Evolutionary conservation across 2,329 filamentous ascomycete genomes (phyloP).

Genomic region (Bertia moriformis): DNA sequence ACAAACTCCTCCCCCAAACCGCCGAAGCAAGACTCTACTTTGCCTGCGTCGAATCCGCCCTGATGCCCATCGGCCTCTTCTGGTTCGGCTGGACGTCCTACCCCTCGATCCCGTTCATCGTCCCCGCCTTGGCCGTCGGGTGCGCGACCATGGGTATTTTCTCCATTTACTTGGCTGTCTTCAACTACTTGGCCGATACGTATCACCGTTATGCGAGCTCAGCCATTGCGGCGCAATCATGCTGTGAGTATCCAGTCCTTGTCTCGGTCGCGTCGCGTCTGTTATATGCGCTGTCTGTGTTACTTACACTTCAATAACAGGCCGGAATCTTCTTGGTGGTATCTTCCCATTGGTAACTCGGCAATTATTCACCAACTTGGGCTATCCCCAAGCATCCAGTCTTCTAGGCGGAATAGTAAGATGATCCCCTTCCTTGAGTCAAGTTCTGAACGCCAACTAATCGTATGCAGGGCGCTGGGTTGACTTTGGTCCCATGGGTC

Average conservation of each 20-base stretch:
- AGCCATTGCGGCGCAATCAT: slow-evolving; percentile 70
- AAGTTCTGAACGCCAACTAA: background rate
- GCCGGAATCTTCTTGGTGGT: slow-evolving; percentile 66
- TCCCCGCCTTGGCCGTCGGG: slow-evolving; percentile 53
- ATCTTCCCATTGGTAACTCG: slow-evolving; percentile 65
- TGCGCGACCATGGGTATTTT: slow-evolving; percentile 77
- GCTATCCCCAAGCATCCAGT: slow-evolving; percentile 56
- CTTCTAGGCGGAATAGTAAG: slow-evolving; percentile 60
- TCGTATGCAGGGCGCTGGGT: slow-evolving; percentile 13
- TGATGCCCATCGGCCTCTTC: slow-evolving; percentile 62
- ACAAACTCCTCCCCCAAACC: slow-evolving; percentile 26
- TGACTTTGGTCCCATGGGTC: slow-evolving; percentile 80
- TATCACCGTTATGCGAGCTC: slow-evolving; percentile 51
- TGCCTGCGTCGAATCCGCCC: slow-evolving; percentile 57
- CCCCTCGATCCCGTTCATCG: slow-evolving; percentile 53
- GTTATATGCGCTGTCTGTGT: slow-evolving; percentile 1
- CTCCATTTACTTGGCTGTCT: slow-evolving; percentile 72
- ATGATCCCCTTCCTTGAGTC: slow-evolving; percentile 4
- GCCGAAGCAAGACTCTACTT: slow-evolving; percentile 77
- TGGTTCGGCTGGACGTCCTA: slow-evolving; percentile 64
- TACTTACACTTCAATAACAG: slow-evolving; percentile 8
- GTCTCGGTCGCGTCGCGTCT: background rate
- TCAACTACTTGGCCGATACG: slow-evolving; percentile 83
- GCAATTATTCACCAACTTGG: slow-evolving; percentile 59
- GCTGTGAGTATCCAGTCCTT: slow-evolving; percentile 29